Evolutionary conservation across 2,329 filamentous ascomycete species (phyloP).

Genomic region (Tolypocladium inflatum): DNA sequence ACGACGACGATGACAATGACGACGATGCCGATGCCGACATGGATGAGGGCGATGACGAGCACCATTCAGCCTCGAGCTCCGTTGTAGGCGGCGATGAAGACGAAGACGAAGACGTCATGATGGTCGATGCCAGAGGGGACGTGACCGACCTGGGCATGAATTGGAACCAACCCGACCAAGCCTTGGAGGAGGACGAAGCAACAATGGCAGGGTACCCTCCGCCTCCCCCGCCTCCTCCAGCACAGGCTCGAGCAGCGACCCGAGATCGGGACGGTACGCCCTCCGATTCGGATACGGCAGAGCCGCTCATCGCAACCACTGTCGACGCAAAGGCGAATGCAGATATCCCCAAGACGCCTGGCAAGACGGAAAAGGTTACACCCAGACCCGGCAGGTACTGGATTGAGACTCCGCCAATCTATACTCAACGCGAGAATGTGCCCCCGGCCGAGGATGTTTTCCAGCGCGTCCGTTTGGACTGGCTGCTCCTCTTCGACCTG

Average conservation of each 20-base stretch:
- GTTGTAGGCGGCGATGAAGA: conserved; percentile 32
- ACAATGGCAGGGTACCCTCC: conserved; percentile 67
- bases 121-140: conserved; percentile 41
- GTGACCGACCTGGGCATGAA: conserved; percentile 37
- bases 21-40: conserved; percentile 47
- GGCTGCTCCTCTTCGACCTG: conserved; percentile 88
- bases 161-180: conserved; percentile 50
- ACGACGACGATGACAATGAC: conserved; percentile 48
- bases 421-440: conserved; percentile 50
- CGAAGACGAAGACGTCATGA: conserved; percentile 48
- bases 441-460: conserved; percentile 79
- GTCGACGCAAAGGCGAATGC: conserved; percentile 56
- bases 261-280: conserved; percentile 55
- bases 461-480: conserved; percentile 82
- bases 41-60: conserved; percentile 28
- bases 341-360: conserved; percentile 76
- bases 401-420: conserved; percentile 69
- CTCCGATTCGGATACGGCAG: conserved; percentile 61
- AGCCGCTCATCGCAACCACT: conserved; percentile 52
- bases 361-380: conserved; percentile 35
- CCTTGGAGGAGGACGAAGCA: conserved; percentile 66
- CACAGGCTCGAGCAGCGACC: conserved; percentile 31
- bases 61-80: conserved; percentile 22
- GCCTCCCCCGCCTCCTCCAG: conserved; percentile 52
- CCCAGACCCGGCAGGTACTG: conserved; percentile 72